phyloP scores from a whole-genome alignment of 73 alveolate genomes.

The Paramecium primaurelia region DNA sequence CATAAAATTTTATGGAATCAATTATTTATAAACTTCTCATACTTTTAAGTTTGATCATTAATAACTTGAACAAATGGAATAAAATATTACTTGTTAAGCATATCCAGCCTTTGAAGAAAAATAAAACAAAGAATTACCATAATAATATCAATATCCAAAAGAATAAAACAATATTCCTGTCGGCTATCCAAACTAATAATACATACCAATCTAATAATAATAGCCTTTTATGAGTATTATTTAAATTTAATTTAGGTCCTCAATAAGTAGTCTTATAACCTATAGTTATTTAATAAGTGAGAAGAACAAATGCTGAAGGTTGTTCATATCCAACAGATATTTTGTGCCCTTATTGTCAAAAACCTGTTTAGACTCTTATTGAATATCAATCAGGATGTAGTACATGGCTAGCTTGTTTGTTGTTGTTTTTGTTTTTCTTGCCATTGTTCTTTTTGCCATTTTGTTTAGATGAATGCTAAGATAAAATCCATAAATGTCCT shows the following conservation, averaged over 20 bases:
- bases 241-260: not conserved
- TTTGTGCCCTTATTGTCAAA: conserved; percentile 12
- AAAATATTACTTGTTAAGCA: not conserved
- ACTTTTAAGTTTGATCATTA: not conserved
- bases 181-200: not conserved
- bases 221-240: not conserved
- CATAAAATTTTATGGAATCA: not conserved
- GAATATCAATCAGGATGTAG: not conserved
- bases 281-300: not conserved
- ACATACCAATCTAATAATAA: not conserved
- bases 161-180: not conserved
- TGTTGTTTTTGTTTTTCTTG: not conserved
- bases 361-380: not conserved
- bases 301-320: conserved; percentile 6
- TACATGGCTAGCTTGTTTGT: not conserved
- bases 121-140: not conserved
- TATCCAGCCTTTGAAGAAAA: not conserved
- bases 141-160: not conserved
- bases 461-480: conserved; percentile 17
- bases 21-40: not conserved
- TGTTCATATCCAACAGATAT: not conserved
- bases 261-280: not conserved
- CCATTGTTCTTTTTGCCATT: conserved; percentile 41
- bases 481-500: conserved; percentile 8
- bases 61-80: not conserved